Base-by-base conservation (phyloP, 2,329 filamentous ascomycete genomes). In the Claviceps citrina region DNA sequence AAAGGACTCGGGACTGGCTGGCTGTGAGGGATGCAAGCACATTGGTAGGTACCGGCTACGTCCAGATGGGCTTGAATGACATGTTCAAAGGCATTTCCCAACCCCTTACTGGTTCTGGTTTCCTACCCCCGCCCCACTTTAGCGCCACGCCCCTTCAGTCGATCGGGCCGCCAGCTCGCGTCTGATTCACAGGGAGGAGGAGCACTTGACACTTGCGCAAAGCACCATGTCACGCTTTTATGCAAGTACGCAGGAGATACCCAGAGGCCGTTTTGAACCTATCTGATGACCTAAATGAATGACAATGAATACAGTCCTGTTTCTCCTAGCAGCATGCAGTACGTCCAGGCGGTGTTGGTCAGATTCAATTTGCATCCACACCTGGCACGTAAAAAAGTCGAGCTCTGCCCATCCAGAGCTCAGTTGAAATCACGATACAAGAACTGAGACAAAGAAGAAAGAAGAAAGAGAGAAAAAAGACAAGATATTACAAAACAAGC, bases 271-370 rank as follows among this genome's bases (percentile, higher is more conserved):
- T 40, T 37, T 43, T 28, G 19, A n/a, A 38, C 41, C 41, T 43
- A 43, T 43, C 41, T 43, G 41, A 36, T 43, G 37, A 43, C 41
- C 41, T 40, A 40, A 13, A 42, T 31, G 31, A 40, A 32, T 16
- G 12, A n/a, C 34, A 35, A 18, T 13, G 15, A 30, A 33, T 34
- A 3, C 20, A 26, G 12, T 31, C 19, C 4, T 26, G 9, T 38
- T 26, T 36, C 37, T 31, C 41, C 41, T 8, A 16, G 20, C 7
- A 22, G 20, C 28, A 31, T 20, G 6, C 31, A 34, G 15, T 39
- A 25, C 20, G 9, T 15, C 25, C 18, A 15, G 24, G 22, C 25
- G n/a, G 22, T 9, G 15, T 38, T 25, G 20, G 12, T 33, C 24
- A 15, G 22, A 24, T 5, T 24, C 33, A 31, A 16, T 22, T 31